A percentile compares a stretch with the other conserved stretches of the same genome.
These are phyloP conservation scores for Lathyrus tuberosus DNA, from an alignment of 306 rosid genomes.

Conservation along the genomic window DNA sequence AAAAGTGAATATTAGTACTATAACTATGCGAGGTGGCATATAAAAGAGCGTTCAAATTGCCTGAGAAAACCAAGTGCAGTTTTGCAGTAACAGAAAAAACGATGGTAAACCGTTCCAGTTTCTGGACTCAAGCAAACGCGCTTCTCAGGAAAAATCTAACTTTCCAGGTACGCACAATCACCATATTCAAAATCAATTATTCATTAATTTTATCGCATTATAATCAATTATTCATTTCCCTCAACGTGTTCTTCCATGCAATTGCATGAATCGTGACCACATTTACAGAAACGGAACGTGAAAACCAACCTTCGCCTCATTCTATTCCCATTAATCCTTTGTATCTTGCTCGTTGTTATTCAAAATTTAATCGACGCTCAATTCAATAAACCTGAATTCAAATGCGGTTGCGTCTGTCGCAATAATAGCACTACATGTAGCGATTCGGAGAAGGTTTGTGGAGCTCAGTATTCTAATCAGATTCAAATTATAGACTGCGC, in stretches of 20 bases:
- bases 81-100: background rate
- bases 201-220: background rate
- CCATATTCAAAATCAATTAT: background rate
- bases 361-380: constrained; percentile 46
- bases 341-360: constrained; percentile 52
- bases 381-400: constrained; percentile 48
- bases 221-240: background rate
- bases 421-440: background rate
- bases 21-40: no score
- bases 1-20: no score
- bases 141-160: constrained; percentile 72
- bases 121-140: constrained; percentile 83
- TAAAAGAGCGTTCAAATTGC: background rate
- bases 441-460: constrained; percentile 54
- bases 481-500: constrained; percentile 51
- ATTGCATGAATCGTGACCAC: no score
- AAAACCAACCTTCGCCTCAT: constrained; percentile 64
- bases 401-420: constrained; percentile 59
- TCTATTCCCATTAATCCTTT: constrained; percentile 55
- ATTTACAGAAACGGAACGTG: constrained; percentile 64
- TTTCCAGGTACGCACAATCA: constrained; percentile 57
- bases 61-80: background rate
- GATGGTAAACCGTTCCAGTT: constrained; percentile 14
- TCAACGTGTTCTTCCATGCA: background rate
- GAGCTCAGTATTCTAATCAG: constrained; percentile 51